A percentile compares a stretch with the other conserved stretches of the same genome.
Evolutionary conservation across 805 yeast species (phyloP).

Genomic region (Ogataea glucozyma): DNA sequence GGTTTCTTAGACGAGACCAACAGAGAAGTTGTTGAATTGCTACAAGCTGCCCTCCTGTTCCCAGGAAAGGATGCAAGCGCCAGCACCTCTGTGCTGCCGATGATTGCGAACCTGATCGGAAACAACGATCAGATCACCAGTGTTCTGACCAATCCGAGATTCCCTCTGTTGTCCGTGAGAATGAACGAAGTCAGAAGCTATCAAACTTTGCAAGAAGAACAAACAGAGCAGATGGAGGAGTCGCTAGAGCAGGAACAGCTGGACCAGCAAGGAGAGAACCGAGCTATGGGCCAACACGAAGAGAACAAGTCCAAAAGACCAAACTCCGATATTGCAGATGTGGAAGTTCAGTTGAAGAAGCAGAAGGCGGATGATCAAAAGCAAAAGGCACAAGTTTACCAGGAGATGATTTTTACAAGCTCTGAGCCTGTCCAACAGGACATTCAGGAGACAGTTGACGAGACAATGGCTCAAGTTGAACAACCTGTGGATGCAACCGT

Average conservation of each 20-base stretch:
- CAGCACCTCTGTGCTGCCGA: slow-evolving; percentile 64
- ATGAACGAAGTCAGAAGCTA: neutral
- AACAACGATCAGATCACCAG: slow-evolving; percentile 52
- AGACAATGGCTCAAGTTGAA: neutral
- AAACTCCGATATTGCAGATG: slow-evolving; percentile 8
- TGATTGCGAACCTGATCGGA: slow-evolving; percentile 55
- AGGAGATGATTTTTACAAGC: slow-evolving; percentile 21
- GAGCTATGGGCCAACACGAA: slow-evolving; percentile 8
- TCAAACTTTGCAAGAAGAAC: slow-evolving; percentile 2
- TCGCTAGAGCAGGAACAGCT: slow-evolving; percentile 20
- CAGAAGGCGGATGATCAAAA: slow-evolving; percentile 18
- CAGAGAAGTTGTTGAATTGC: slow-evolving; percentile 46
- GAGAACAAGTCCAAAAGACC: slow-evolving; percentile 6
- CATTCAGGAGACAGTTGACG: slow-evolving; percentile 1
- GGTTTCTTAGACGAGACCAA: slow-evolving; percentile 26
- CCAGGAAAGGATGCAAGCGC: slow-evolving; percentile 60
- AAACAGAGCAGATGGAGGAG: slow-evolving; percentile 3
- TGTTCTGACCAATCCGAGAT: slow-evolving; percentile 70
- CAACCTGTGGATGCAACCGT: neutral
- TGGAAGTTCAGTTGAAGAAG: slow-evolving; percentile 14
- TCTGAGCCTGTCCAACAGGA: slow-evolving; percentile 8
- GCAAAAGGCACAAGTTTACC: slow-evolving; percentile 11
- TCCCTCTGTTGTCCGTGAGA: slow-evolving; percentile 49
- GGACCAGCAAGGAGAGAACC: neutral
- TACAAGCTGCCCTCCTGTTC: slow-evolving; percentile 59